Conservation (phyloP, 1,284 basidiomycete species). For the Vanrija sp. region DNA sequence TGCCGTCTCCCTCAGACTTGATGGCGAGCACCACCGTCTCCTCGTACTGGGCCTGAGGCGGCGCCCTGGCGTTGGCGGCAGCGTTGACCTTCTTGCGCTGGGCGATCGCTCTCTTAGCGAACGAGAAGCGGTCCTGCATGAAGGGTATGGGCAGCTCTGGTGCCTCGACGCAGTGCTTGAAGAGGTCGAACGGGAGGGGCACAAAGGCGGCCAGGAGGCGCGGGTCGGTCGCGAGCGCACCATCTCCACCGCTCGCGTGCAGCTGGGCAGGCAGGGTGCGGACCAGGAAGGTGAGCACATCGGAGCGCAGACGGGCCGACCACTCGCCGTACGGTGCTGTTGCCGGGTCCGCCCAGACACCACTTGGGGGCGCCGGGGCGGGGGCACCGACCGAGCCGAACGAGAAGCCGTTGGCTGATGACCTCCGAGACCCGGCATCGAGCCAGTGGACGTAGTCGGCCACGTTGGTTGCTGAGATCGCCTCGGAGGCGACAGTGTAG, state of each 20-base stretch:
- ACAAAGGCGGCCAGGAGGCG: constrained; percentile 42
- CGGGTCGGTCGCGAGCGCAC: constrained; percentile 13
- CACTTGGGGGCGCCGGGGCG: constrained; percentile 48
- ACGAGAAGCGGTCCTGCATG: constrained; percentile 79
- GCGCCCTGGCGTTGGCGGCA: constrained; percentile 53
- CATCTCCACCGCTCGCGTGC: constrained; percentile 28
- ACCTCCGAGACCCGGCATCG: constrained; percentile 24
- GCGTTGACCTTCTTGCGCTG: constrained; percentile 65
- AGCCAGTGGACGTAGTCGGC: constrained; percentile 71
- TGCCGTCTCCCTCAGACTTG: constrained; percentile 63
- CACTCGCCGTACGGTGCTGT: constrained; percentile 37
- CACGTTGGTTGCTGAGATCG: constrained; percentile 68
- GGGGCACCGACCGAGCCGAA: neutral
- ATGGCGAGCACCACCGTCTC: constrained; percentile 84
- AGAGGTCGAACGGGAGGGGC: constrained; percentile 45
- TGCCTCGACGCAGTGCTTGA: constrained; percentile 43
- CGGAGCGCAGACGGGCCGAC: constrained; percentile 28
- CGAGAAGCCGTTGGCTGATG: constrained; percentile 15
- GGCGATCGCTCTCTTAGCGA: constrained; percentile 81
- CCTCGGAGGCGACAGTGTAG: constrained; percentile 69
- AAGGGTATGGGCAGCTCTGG: constrained; percentile 48
- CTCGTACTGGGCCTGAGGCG: constrained; percentile 52
- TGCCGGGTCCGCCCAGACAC: constrained; percentile 19
- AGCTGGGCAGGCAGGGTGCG: constrained; percentile 63
- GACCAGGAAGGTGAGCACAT: constrained; percentile 57